Conservation (phyloP, 495 filamentous ascomycete genomes). For the Aspergillus mulundensis region DNA sequence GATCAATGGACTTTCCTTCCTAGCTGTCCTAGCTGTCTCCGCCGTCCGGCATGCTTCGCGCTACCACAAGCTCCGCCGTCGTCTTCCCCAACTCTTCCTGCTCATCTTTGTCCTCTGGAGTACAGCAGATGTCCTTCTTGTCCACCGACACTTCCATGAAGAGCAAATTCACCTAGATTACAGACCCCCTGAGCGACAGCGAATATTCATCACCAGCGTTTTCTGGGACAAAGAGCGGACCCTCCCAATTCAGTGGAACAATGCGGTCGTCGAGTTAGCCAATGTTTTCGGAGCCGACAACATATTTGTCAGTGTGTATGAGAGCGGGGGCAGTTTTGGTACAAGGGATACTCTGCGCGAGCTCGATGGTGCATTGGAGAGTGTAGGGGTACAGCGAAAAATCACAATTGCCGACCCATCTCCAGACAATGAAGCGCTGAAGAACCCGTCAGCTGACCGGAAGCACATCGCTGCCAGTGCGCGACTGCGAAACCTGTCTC, state of each 20-base stretch:
- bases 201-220: constrained; percentile 1
- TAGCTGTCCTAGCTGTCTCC: neutral
- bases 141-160: neutral
- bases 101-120: neutral
- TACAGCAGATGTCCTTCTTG: neutral
- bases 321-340: constrained; percentile 69
- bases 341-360: constrained; percentile 61
- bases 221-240: constrained; percentile 64
- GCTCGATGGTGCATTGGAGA: constrained; percentile 52
- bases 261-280: constrained; percentile 53
- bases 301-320: constrained; percentile 65
- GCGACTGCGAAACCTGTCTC: constrained; percentile 54
- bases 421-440: constrained; percentile 50
- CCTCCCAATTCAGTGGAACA: constrained; percentile 59
- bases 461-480: constrained; percentile 69
- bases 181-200: constrained; percentile 1
- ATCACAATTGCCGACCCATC: constrained; percentile 52
- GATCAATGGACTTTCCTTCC: constrained; percentile 1
- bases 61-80: constrained; percentile 3
- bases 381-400: constrained; percentile 46
- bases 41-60: constrained; percentile 1
- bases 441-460: constrained; percentile 32
- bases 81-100: neutral
- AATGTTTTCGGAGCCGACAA: constrained; percentile 58
- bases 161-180: constrained; percentile 2